phyloP scores from a whole-genome alignment of 2,329 filamentous ascomycete genomes.

The Colletotrichum salicis region DNA sequence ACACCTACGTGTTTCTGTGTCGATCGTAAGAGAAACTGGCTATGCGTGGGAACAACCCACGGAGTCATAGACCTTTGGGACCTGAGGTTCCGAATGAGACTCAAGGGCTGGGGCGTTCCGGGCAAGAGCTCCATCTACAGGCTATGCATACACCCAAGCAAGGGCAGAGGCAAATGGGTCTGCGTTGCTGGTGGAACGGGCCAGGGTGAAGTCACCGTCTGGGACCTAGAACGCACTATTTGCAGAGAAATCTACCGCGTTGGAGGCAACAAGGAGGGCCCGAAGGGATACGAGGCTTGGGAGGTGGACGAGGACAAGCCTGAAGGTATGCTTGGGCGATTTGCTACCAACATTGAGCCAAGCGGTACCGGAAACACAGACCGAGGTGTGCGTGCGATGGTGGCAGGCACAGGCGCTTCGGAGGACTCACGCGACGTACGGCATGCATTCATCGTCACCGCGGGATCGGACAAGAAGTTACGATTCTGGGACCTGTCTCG shows the following conservation, averaged over 20 bases:
- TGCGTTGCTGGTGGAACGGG: constrained; percentile 90
- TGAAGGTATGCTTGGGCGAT: constrained; percentile 86
- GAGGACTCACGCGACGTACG: constrained; percentile 78
- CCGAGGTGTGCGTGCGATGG: constrained; percentile 79
- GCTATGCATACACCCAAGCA: constrained; percentile 80
- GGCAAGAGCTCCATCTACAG: constrained; percentile 84
- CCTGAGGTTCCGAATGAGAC: constrained; percentile 87
- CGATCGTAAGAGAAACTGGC: constrained; percentile 87
- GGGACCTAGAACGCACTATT: constrained; percentile 91
- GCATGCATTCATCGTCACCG: constrained; percentile 86
- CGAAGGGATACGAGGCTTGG: constrained; percentile 81
- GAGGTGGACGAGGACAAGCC: constrained; percentile 90
- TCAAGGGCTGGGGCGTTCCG: constrained; percentile 89
- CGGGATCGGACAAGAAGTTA: constrained; percentile 88
- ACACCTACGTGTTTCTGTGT: constrained; percentile 91
- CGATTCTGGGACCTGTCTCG: constrained; percentile 92
- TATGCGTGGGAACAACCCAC: constrained; percentile 90
- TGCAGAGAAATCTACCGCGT: constrained; percentile 90
- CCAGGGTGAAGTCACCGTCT: constrained; percentile 90
- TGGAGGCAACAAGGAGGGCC: constrained; percentile 68
- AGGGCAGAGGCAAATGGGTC: constrained; percentile 83
- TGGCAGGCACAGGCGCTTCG: constrained; percentile 75
- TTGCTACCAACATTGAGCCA: constrained; percentile 79
- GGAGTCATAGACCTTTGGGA: constrained; percentile 96
- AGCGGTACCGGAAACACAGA: constrained; percentile 65